Percentiles rank a stretch among this genome's conserved stretches.
Evolutionary conservation across 2,329 filamentous ascomycete species (phyloP).

Genomic region (Colletotrichum graminicola): DNA sequence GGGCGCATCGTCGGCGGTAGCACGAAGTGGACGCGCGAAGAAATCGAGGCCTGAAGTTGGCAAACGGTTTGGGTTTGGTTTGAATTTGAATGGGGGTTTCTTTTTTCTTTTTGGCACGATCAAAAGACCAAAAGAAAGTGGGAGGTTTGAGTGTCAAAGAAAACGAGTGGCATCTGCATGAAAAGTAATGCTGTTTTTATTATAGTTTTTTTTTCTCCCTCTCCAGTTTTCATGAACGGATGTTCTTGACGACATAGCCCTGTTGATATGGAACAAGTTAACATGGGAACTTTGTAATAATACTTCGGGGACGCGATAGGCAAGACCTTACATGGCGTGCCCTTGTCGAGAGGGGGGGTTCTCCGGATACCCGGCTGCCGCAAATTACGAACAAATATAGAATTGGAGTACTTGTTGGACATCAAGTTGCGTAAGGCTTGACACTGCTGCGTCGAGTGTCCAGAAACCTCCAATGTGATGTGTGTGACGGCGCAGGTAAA

Average conservation of each 20-base stretch:
- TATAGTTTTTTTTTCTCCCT: no score
- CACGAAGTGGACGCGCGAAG: slow-evolving; percentile 74
- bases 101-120: background rate
- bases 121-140: background rate
- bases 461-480: background rate
- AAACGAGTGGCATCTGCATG: slow-evolving; percentile 8
- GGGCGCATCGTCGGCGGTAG: slow-evolving; percentile 67
- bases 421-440: background rate
- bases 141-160: background rate
- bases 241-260: slow-evolving; percentile 10
- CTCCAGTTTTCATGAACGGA: background rate
- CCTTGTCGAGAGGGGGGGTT: background rate
- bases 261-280: slow-evolving; percentile 11
- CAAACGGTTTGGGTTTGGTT: slow-evolving; percentile 1
- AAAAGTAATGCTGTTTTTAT: background rate
- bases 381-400: background rate
- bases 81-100: background rate
- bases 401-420: background rate
- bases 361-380: background rate
- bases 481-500: background rate
- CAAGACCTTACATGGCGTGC: background rate
- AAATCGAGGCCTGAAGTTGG: slow-evolving; percentile 71
- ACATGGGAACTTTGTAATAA: slow-evolving; percentile 4
- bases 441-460: background rate
- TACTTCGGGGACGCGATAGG: background rate